Evolutionary conservation across 345 rosid genomes (phyloP).

Genomic region (rapeseed (Brassica napus)): Da-Ae NC_063445.1:58090001-58090500

Average conservation of each 20-base stretch:
- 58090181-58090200: constrained; percentile 69
- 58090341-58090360: background rate
- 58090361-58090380: background rate
- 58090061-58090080: background rate
- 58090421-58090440: constrained; percentile 36
- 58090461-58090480: constrained; percentile 37
- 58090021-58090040: background rate
- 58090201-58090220: constrained; percentile 26
- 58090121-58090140: background rate
- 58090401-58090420: constrained; percentile 19
- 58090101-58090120: background rate
- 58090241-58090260: constrained; percentile 32
- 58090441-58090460: constrained; percentile 29
- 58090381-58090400: constrained; percentile 34
- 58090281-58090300: constrained; percentile 36
- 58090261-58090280: constrained; percentile 34
- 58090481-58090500: constrained; percentile 34
- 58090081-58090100: background rate
- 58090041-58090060: background rate
- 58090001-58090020: background rate
- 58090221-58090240: constrained; percentile 31
- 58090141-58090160: background rate
- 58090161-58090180: constrained; percentile 77
- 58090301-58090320: constrained; percentile 30
- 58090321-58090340: background rate